Evolutionary conservation across 2,329 filamentous ascomycete genomes (phyloP), one percentile per base, ranked within the genome.

Genomic region (Colletotrichum liriopes): DNA sequence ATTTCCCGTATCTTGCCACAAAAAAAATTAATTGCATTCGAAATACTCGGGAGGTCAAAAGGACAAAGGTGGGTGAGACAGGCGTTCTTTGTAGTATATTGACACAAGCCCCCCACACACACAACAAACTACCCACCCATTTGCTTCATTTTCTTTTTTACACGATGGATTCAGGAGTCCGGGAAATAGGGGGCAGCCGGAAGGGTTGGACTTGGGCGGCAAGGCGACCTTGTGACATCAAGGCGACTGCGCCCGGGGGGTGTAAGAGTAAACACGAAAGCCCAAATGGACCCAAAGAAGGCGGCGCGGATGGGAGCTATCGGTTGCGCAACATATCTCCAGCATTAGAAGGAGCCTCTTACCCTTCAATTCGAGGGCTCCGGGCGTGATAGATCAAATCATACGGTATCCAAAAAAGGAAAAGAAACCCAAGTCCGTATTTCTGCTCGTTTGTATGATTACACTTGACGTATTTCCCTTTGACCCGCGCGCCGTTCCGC

Each of bases 1-100:
- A 26, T 61, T 29, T 45, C 51, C 32, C 61, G 61, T 66, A 73
- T 73, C 67, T 66, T 66, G 71, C 71, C 71, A 51, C n/a, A 61
- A 52, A 61, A 55, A 61, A 5, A 5, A 5, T 32, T 71, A 71
- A 71, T 45, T 62, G 61, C 67, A 66, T 71, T 67, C 61, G 37
- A 37, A 41, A 61, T 49, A 29, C 32, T 58, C 39, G 54, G 60
- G 26, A 41, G 18, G 32, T 5, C 23, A 43, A 29, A 9, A 32
- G 49, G 26, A 54, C 14, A 37, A 67, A 58, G 54, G 29, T 39
- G 39, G 59, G 12, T 29, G 29, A 45, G 62, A 52, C 55, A 18
- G 67, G 71, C 71, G 67, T 71, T 71, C 43, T 73, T 56, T 71
- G 56, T 47, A 63, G 65, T 55, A 67, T 62, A 67, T 64, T 35